Base-by-base conservation (phyloP, 345 rosid genomes). In the Populus pruinosa region DNA sequence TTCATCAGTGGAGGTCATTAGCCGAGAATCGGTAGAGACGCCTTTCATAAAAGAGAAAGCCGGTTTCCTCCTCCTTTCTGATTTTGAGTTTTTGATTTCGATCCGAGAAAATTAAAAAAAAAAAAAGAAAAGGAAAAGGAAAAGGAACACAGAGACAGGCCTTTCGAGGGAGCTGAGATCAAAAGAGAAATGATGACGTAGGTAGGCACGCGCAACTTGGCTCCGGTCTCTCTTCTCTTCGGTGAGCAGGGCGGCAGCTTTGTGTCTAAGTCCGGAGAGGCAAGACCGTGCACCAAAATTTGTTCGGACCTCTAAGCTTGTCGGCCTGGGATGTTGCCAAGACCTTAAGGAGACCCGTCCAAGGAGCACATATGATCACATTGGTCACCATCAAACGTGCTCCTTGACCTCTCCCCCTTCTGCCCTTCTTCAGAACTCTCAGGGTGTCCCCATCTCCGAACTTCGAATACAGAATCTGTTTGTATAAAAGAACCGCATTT, bases 201-300 rank as follows among this genome's bases (percentile, higher is more conserved):
- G 67, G 50, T 71, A 75, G 84, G 91, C 94, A 90, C 88, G 97
- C 93, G 85, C 50, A 63, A 82, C 77, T 84, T 75, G 77, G 77
- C 78, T 68, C 13, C 8, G 71, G 75, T 77, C 81, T 29, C 53
- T 33, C 43, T 62, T 10, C 41, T 17, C 36, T 66, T 8, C 20
- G 39, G 3, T 2, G 68, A 21, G 20, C 36, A 17, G 25, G 16
- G 77, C 82, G 16, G 76, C 83, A 76, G 86, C 86, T 80, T 84
- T 89, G 83, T 85, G 80, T 77, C 79, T 61, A 63, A 69, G 78
- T 44, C 75, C 72, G 77, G 47, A 70, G 83, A 9, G 76, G 74
- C 76, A 85, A 70, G 82, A 33, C 12, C 74, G 50, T 72, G 53
- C 76, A 56, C 73, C 31, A 56, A 74, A 74, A 35, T 79, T 76